A percentile compares a stretch with the other conserved stretches of the same genome.
Evolutionary conservation across 257 asterid species (phyloP).

Genomic region (Euphrasia confusa): DNA sequence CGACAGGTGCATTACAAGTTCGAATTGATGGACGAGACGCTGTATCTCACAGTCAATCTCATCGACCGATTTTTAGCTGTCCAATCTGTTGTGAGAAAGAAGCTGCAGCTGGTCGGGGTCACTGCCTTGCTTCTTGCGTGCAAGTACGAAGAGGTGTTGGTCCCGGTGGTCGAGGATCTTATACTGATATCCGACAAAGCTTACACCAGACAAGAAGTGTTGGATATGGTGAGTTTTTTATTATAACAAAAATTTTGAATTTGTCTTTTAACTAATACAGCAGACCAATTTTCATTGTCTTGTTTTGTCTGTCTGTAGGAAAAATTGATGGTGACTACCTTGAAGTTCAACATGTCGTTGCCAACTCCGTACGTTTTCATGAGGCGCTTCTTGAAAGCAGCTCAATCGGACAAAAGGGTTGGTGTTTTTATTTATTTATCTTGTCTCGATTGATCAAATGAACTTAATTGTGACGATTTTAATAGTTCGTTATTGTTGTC

Average conservation of each 20-base stretch:
- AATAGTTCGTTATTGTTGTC: neutral
- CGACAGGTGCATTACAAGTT: slow-evolving; percentile 88
- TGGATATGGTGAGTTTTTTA: slow-evolving; percentile 56
- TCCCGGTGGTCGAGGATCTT: slow-evolving; percentile 90
- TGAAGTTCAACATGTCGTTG: slow-evolving; percentile 69
- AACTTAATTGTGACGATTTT: no score
- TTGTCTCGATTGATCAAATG: neutral
- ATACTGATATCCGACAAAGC: slow-evolving; percentile 78
- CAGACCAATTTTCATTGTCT: neutral
- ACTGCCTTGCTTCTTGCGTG: slow-evolving; percentile 92
- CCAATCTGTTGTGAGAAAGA: slow-evolving; percentile 62
- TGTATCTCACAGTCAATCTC: slow-evolving; percentile 73
- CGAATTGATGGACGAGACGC: slow-evolving; percentile 89
- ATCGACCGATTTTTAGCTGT: slow-evolving; percentile 72
- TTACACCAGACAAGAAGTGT: slow-evolving; percentile 67
- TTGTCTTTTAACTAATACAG: no score
- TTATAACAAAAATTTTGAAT: no score
- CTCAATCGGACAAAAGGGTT: slow-evolving; percentile 69
- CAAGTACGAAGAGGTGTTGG: slow-evolving; percentile 93
- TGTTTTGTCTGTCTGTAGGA: slow-evolving; percentile 40
- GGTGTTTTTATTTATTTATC: slow-evolving; percentile 9
- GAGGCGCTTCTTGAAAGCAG: slow-evolving; percentile 83
- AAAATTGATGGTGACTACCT: slow-evolving; percentile 60
- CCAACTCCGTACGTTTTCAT: slow-evolving; percentile 86
- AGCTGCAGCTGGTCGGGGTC: slow-evolving; percentile 82